Evolutionary conservation across 2,329 filamentous ascomycete species (phyloP), one percentile per base, ranked within the genome.

Genomic region (Monosporascus sp.): DNA sequence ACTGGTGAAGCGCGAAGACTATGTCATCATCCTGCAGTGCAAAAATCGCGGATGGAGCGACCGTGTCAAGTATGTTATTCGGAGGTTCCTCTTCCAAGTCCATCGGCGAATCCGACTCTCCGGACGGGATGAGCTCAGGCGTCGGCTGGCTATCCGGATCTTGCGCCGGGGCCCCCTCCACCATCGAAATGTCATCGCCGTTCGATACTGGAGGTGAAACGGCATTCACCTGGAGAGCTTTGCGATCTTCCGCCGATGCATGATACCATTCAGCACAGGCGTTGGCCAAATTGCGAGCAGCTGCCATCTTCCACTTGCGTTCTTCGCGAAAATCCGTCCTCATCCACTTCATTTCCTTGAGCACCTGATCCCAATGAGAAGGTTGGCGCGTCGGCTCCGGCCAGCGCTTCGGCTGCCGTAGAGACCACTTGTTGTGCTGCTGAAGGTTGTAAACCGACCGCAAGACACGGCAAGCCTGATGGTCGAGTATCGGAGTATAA

Each of bases 331-430:
- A 97, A 70, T 99, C 94, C 2, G 91, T 97, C 49, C 92, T 84
- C 90, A 99, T 95, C 93, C 93, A 97, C 69, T 92, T 96, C 82
- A 93, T 90, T 74, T 99, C 92, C 61, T 91, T 82, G 35, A 99
- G 75, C 52, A 97, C 70, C 50, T 93, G 80, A 71, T 99, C 94
- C 82, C 87, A 89, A 61, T 97, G 93, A 2, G 87, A 86, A 1
- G 83, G 80, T 18, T 86, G 87, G 38, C 90, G 83, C 4, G 82
- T 78, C 5, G 93, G 92, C 69, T 99, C 94, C 2, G 85, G 79
- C 39, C 86, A 89, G 53, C 91, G 87, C 66, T 95, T 90, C 44
- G 92, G 85, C 65, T 99, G 94, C 50, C 93, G 82, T 47, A 99
- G 72, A 5, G 92, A 94, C 93, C 94, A 97, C 64, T 93, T 88